Evolutionary conservation across 2,329 filamentous ascomycete genomes (phyloP), one percentile per base, ranked within the genome.

Genomic region (Colletotrichum cuscutae): DNA sequence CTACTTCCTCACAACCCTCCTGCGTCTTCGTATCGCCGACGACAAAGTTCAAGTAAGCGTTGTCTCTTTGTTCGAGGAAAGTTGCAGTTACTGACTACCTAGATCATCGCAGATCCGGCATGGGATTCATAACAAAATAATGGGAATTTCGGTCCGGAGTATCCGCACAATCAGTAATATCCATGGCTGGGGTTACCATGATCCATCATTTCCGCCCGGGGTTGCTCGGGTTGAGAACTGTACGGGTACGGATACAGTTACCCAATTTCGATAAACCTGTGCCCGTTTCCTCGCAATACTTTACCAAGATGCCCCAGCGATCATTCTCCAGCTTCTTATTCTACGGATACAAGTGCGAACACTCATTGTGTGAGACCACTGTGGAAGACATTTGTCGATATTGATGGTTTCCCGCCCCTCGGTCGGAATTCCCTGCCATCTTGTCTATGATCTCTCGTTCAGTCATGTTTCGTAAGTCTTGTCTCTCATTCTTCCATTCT

Each of bases 401-500:
- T 57, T 65, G 15, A 28, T 58, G 5, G n/a, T 60, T 19, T 65
- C 26, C 12, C 37, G 49, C 57, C 64, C 28, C 61, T 37, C 28
- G 57, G 64, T 65, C 70, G 65, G 70, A 72, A 70, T 70, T 42
- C 60, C 70, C 70, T 70, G 66, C 66, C 70, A 70, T 63, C 60
- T 37, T 60, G 66, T 72, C 66, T 69, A 53, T 65, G 42, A 69
- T 68, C 65, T 58, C 30, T 32, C 42, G 19, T 49, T 9, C 42
- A 49, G 19, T 49, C 19, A n/a, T 49, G 42, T 54, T 57, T 11
- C 12, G 57, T 22, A 12, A 24, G 65, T 63, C 58, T 54, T 72
- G 59, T 69, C 65, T 72, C 59, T 60, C 65, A 65, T 68, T 68
- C 65, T 53, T 71, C 65, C 30, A 37, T 26, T 32, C 37, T 66